Conservation (phyloP, 2,329 filamentous ascomycete genomes). For the Penicillium griseofulvum region DNA sequence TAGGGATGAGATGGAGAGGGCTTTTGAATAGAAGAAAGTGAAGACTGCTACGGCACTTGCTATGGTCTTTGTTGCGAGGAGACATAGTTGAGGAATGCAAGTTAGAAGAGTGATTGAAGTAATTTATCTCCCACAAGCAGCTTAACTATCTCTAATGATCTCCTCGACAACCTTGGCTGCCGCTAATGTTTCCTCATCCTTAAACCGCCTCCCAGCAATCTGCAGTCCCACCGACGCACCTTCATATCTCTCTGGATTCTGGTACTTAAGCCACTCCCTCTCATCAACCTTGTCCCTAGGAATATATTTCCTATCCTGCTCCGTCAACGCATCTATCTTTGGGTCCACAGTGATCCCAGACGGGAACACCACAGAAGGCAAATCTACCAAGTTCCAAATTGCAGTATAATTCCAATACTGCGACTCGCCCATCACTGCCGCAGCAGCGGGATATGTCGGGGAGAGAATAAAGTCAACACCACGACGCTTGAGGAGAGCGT, state of each 20-base stretch:
- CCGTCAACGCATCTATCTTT: slow-evolving; percentile 20
- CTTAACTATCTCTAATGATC: slow-evolving; percentile 13
- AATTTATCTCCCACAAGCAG: background rate
- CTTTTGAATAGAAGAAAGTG: slow-evolving; percentile 4
- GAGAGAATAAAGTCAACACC: slow-evolving; percentile 35
- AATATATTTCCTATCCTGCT: slow-evolving; percentile 19
- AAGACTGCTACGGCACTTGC: slow-evolving; percentile 1
- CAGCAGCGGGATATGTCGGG: slow-evolving; percentile 28
- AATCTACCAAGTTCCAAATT: slow-evolving; percentile 35
- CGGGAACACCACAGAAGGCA: slow-evolving; percentile 31
- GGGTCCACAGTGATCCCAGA: slow-evolving; percentile 30
- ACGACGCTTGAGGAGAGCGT: slow-evolving; percentile 28
- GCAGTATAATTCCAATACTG: slow-evolving; percentile 40
- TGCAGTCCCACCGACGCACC: slow-evolving; percentile 53
- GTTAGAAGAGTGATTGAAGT: too few species aligned
- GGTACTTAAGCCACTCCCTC: slow-evolving; percentile 35
- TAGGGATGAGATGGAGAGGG: slow-evolving; percentile 6
- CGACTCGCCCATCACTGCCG: slow-evolving; percentile 32
- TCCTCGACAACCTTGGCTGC: slow-evolving; percentile 29
- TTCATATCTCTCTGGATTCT: slow-evolving; percentile 32
- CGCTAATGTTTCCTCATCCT: slow-evolving; percentile 52
- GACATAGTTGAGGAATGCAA: background rate
- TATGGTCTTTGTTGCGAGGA: slow-evolving; percentile 7
- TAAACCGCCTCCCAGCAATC: slow-evolving; percentile 50
- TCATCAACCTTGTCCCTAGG: slow-evolving; percentile 29